These are phyloP conservation scores for Apiospora sp. DNA, from an alignment of 2,329 filamentous ascomycete genomes.

Conservation along the genomic window DNA sequence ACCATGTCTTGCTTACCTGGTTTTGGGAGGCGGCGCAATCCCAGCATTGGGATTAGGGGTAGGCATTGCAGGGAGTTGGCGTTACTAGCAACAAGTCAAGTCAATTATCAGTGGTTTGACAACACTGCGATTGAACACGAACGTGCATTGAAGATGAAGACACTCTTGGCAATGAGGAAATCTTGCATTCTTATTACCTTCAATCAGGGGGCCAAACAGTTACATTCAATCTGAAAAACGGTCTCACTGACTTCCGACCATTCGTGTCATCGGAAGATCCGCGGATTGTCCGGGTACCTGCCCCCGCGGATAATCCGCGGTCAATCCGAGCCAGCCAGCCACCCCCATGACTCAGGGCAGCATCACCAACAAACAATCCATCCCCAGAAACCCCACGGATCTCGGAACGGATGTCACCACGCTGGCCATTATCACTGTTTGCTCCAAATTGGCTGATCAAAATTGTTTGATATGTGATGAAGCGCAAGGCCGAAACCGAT, in stretches of 20 bases:
- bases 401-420: not conserved
- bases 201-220: not conserved
- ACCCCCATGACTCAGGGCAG: not conserved
- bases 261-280: not conserved
- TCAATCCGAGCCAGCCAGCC: too few relatives aligned
- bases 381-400: not conserved
- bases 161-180: not conserved
- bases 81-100: not conserved
- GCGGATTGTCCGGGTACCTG: not conserved
- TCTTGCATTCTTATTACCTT: not conserved
- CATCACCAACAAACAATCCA: not conserved
- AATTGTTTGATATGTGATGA: conserved; percentile 25
- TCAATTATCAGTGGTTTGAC: not conserved
- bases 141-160: not conserved
- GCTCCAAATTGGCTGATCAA: too few relatives aligned
- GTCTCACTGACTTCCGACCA: not conserved
- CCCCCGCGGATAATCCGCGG: conserved; percentile 11
- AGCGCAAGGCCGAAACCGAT: conserved; percentile 30
- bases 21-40: not conserved
- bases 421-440: not conserved
- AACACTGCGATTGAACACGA: not conserved
- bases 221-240: not conserved
- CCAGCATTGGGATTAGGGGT: not conserved
- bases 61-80: not conserved
- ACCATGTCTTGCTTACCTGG: not conserved